These are phyloP conservation scores for Amanita pseudoporphyria DNA, from an alignment of 768 basidiomycete genomes.

Conservation along the genomic window DNA sequence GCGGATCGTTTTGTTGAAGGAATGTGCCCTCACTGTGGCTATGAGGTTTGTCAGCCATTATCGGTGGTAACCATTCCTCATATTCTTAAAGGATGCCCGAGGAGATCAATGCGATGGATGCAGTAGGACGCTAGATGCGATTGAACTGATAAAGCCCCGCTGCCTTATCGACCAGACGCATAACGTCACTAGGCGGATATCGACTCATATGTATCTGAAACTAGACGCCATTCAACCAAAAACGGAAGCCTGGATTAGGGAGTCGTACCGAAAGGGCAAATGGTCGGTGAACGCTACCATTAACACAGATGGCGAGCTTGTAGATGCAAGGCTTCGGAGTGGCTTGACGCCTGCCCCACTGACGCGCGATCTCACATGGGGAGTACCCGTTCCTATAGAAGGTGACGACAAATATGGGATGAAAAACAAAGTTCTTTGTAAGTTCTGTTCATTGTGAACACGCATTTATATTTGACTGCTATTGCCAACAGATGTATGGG, in stretches of 20 bases:
- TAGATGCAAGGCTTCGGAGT: constrained; percentile 79
- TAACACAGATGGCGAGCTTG: constrained; percentile 77
- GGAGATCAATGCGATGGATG: constrained; percentile 98
- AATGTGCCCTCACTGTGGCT: constrained; percentile 90
- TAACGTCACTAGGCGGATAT: constrained; percentile 61
- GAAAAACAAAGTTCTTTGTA: constrained; percentile 92
- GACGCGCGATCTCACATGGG: constrained; percentile 93
- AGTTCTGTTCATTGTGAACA: constrained; percentile 23
- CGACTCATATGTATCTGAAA: constrained; percentile 88
- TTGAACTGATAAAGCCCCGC: constrained; percentile 90
- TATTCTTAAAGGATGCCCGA: constrained; percentile 66
- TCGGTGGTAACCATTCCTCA: background rate
- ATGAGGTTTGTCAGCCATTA: constrained; percentile 42
- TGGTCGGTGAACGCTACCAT: constrained; percentile 94
- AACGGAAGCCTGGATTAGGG: constrained; percentile 83
- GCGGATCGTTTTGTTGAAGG: constrained; percentile 98
- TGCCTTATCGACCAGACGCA: constrained; percentile 83
- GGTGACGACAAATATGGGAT: constrained; percentile 74
- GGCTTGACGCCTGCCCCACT: constrained; percentile 86
- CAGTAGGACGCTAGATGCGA: constrained; percentile 83
- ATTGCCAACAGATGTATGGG: constrained; percentile 74
- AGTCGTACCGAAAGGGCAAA: constrained; percentile 69
- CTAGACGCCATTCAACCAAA: constrained; percentile 75
- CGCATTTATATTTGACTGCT: background rate
- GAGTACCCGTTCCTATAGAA: constrained; percentile 82